Base-by-base conservation (phyloP, 1,139 yeast species). In the Kluyveromyces marxianus region DNA sequence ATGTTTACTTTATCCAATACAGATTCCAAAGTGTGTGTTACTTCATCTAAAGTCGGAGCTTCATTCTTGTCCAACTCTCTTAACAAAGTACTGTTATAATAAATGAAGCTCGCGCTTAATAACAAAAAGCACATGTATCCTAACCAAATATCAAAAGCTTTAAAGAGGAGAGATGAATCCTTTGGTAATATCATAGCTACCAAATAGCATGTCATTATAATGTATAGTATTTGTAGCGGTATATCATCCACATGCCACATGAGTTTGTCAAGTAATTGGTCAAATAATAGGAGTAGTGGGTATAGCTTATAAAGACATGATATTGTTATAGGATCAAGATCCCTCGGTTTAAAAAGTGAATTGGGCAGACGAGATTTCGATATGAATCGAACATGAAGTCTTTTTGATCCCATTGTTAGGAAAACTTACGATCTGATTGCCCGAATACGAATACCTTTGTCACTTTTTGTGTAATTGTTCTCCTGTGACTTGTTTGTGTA, bases 41-140 rank as follows among this genome's bases (percentile, higher is more conserved):
- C 56, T 39, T 62, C 66, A 35, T 62, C 67, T 37, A 60, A 38
- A 6, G 65, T 62, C 21, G 67, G 67, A 3, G 65, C 57, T 39
- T 62, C 67, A n/a, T 49, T 47, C 6, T 44, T 45, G 25, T 45
- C 43, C 30, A 59, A 39, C 34, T 58, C 59, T n/a, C 44, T 38
- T 28, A 51, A 45, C 2, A 59, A 48, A 3, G 62, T 48, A 21
- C 47, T 37, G 7, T 59, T 42, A 41, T 58, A 59, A 42, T 57
- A 60, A 10, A 52, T 35, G 3, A 48, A 36, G 2, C 62, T 51
- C 10, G 50, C 42, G 4, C 47, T n/a, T 4, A 56, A 42, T 32
- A 55, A 45, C 5, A 45, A 28, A 5, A 44, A 41, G 39, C 60
- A 47, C 35, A 52, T 37, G 4, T 57, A 25, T 4, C 61, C 62